Evolutionary conservation across 2,329 filamentous ascomycete genomes (phyloP).

Genomic region (Geoglossum cookeanum): DNA sequence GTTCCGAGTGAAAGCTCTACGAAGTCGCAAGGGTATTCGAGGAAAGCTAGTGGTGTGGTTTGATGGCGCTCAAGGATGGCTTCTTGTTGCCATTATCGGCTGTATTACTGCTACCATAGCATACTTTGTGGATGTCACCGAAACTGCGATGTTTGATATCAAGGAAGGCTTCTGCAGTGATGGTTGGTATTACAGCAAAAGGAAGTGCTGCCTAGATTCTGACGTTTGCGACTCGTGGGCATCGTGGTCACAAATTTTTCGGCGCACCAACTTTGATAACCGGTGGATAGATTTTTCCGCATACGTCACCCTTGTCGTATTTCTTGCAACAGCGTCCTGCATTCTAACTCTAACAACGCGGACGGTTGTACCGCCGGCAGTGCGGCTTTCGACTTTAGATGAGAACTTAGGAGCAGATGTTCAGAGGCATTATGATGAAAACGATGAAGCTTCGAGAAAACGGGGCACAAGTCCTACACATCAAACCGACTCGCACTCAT

Average conservation of each 20-base stretch:
- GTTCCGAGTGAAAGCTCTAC: conserved; percentile 63
- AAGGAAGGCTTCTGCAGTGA: conserved; percentile 72
- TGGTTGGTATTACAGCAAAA: conserved; percentile 56
- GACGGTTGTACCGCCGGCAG: conserved; percentile 76
- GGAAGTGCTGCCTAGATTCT: conserved; percentile 39
- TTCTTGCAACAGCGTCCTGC: conserved; percentile 54
- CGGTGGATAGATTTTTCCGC: conserved; percentile 58
- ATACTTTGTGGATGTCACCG: conserved; percentile 75
- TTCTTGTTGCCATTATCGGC: conserved; percentile 78
- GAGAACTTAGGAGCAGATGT: conserved; percentile 66
- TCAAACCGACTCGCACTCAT: conserved; percentile 18
- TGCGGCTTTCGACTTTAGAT: conserved; percentile 73
- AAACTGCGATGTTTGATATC: conserved; percentile 69
- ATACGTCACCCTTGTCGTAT: conserved; percentile 54
- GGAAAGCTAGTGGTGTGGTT: conserved; percentile 61
- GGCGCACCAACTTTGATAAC: conserved; percentile 27
- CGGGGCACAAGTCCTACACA: conserved; percentile 21
- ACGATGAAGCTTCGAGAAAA: conserved; percentile 24
- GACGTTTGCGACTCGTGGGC: conserved; percentile 39
- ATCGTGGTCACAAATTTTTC: conserved; percentile 41
- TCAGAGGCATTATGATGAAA: conserved; percentile 25
- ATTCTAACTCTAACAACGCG: conserved; percentile 75
- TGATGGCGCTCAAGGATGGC: conserved; percentile 85
- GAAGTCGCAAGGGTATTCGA: conserved; percentile 63
- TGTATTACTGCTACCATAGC: conserved; percentile 69